A percentile compares a stretch with the other conserved stretches of the same genome.
Conservation (phyloP, 805 yeast species). For the Trichomonascus vanleenenianus region DNA sequence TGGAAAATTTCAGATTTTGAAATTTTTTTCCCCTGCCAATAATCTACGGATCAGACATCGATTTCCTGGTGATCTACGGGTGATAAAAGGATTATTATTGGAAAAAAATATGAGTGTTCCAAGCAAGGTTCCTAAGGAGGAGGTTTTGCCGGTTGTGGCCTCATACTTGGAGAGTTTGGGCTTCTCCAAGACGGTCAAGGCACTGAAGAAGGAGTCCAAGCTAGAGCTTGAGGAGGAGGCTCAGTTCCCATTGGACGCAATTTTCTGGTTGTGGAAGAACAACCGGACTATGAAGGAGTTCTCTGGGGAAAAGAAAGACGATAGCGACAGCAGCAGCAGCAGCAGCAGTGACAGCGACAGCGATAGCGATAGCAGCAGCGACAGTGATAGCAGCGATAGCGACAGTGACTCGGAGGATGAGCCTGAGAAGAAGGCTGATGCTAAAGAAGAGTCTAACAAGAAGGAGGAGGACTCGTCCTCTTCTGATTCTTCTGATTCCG, state of each 20-base stretch:
- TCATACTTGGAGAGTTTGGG: slow-evolving; percentile 27
- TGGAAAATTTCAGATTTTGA: no score
- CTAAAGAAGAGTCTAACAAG: background rate
- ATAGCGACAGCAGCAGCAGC: slow-evolving; percentile 17
- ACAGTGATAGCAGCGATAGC: slow-evolving; percentile 24
- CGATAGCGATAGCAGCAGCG: slow-evolving; percentile 22
- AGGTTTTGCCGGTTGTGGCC: slow-evolving; percentile 25
- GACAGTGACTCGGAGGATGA: slow-evolving; percentile 17
- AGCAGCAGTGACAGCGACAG: slow-evolving; percentile 20
- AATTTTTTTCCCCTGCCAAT: no score
- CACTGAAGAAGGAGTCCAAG: slow-evolving; percentile 26
- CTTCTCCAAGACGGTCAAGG: slow-evolving; percentile 25
- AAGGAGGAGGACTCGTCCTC: background rate
- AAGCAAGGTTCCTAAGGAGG: slow-evolving; percentile 11
- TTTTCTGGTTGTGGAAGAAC: slow-evolving; percentile 24
- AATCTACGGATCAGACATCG: no score
- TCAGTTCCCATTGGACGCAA: slow-evolving; percentile 22
- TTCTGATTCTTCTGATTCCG: background rate
- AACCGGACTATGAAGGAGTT: slow-evolving; percentile 22
- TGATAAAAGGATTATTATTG: no score
- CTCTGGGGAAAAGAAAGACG: slow-evolving; percentile 1
- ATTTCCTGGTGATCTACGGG: no score
- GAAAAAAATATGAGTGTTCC: background rate
- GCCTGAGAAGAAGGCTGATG: slow-evolving; percentile 7
- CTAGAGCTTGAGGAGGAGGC: slow-evolving; percentile 7